A percentile compares a stretch with the other conserved stretches of the same genome.
Conservation (phyloP, 2,329 filamentous ascomycete species). For the Harringtonia aguacate region DNA sequence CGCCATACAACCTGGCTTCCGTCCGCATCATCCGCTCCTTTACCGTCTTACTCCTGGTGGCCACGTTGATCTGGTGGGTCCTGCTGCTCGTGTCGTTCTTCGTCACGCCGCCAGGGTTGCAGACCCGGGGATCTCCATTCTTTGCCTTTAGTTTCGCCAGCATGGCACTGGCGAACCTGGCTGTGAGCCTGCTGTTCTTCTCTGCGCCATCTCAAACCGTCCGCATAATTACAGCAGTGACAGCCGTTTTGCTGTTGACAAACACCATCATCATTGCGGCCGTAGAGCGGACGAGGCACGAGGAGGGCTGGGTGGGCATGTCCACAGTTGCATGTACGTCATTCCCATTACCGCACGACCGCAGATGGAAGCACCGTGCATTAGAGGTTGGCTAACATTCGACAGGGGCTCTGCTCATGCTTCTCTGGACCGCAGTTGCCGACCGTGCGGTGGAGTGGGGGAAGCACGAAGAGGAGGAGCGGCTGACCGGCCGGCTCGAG, state of each 20-base stretch:
- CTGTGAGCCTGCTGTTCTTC: conserved; percentile 79
- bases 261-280: conserved; percentile 72
- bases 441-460: conserved; percentile 84
- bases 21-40: conserved; percentile 71
- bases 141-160: conserved; percentile 78
- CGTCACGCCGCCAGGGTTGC: conserved; percentile 77
- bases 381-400: neutral
- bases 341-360: neutral
- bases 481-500: conserved; percentile 81
- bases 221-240: conserved; percentile 58
- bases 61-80: conserved; percentile 88
- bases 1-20: conserved; percentile 90
- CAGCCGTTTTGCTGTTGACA: conserved; percentile 56
- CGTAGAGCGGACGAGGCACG: conserved; percentile 62
- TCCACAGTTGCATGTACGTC: conserved; percentile 60
- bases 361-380: too few relatives aligned
- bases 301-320: conserved; percentile 90
- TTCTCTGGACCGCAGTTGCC: conserved; percentile 66
- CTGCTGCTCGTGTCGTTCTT: conserved; percentile 82
- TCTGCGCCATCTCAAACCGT: conserved; percentile 70
- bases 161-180: conserved; percentile 63
- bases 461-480: conserved; percentile 84
- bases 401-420: conserved; percentile 61
- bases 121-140: conserved; percentile 85
- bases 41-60: conserved; percentile 62